These are phyloP conservation scores for Aspergillus ostianus DNA, from an alignment of 495 filamentous ascomycete species.

Conservation along the genomic window DNA sequence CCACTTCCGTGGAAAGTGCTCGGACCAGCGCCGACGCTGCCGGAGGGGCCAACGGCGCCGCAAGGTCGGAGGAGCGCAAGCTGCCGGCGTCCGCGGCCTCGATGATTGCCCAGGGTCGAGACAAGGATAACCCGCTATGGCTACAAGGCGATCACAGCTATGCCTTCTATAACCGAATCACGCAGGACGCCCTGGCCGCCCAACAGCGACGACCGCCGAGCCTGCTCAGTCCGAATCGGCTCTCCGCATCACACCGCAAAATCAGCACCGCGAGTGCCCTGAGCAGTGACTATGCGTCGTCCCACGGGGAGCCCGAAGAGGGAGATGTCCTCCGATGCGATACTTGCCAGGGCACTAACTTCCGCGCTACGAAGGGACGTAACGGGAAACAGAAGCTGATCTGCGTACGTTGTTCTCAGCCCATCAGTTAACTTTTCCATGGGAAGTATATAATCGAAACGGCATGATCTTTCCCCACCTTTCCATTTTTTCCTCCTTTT, in stretches of 20 bases:
- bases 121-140: conserved; percentile 47
- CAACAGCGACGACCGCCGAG: conserved; percentile 27
- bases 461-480: neutral
- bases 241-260: conserved; percentile 29
- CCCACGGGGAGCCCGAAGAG: conserved; percentile 35
- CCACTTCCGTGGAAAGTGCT: conserved; percentile 28
- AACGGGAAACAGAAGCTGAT: conserved; percentile 50
- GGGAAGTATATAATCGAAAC: conserved; percentile 12
- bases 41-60: conserved; percentile 9
- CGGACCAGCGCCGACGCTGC: conserved; percentile 20
- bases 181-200: conserved; percentile 43
- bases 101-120: conserved; percentile 20
- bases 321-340: conserved; percentile 48
- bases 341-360: conserved; percentile 50
- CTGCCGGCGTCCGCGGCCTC: conserved; percentile 19
- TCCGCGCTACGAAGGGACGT: conserved; percentile 48
- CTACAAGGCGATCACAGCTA: conserved; percentile 52
- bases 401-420: conserved; percentile 48
- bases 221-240: conserved; percentile 28
- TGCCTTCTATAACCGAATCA: conserved; percentile 51
- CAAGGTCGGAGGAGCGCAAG: conserved; percentile 5
- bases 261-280: conserved; percentile 38
- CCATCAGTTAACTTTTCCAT: conserved; percentile 15
- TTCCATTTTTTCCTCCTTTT: neutral
- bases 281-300: conserved; percentile 47